Evolutionary conservation across 2,329 filamentous ascomycete genomes (phyloP).

Genomic region (Ampelomyces quisqualis): DNA sequence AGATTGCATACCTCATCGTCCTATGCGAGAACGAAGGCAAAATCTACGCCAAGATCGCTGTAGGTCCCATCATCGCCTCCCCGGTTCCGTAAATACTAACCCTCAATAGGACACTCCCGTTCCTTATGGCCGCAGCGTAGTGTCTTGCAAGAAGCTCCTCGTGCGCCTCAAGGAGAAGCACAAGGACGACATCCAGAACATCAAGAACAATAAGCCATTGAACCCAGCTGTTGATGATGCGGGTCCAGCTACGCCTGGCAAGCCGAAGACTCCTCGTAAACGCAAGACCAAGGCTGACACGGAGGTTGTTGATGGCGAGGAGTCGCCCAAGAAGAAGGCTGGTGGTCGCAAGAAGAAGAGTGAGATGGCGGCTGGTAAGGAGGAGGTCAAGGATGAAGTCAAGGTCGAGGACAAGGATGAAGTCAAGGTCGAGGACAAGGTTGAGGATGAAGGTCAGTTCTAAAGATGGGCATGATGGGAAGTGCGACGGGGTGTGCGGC

Average conservation of each 20-base stretch:
- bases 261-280: constrained; percentile 19
- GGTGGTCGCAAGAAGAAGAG: constrained; percentile 14
- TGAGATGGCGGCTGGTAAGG: constrained; percentile 3
- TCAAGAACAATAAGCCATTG: constrained; percentile 14
- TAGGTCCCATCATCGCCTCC: constrained; percentile 4
- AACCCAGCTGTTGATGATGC: constrained; percentile 1
- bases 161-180: constrained; percentile 26
- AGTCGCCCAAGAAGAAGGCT: constrained; percentile 19
- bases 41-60: constrained; percentile 18
- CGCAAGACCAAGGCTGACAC: constrained; percentile 17
- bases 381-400: constrained; percentile 5
- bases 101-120: constrained; percentile 19
- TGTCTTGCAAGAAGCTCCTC: constrained; percentile 31
- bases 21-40: constrained; percentile 22
- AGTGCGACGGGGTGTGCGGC: background rate
- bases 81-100: background rate
- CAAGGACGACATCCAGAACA: constrained; percentile 27
- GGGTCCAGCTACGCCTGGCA: constrained; percentile 1
- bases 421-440: constrained; percentile 1
- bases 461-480: background rate
- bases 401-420: constrained; percentile 2
- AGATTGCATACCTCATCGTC: constrained; percentile 25
- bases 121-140: constrained; percentile 22
- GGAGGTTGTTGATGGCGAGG: constrained; percentile 3
- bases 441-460: background rate